Evolutionary conservation across 257 asterid species (phyloP).

Genomic region (Anisodus acutangulus): DNA sequence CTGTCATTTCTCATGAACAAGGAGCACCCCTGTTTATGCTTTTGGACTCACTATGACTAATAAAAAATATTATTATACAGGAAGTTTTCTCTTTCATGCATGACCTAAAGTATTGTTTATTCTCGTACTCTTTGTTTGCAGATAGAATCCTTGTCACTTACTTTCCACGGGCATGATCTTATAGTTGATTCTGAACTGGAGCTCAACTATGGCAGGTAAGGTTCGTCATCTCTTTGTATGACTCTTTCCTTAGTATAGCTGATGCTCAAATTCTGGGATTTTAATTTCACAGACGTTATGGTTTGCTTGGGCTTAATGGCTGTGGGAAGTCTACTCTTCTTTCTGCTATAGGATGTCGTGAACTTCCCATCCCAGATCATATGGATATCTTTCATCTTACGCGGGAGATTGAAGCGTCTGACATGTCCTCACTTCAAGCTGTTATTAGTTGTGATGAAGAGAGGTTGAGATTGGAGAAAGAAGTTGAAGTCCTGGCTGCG

Average conservation of each 20-base stretch:
- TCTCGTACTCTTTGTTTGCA: conserved; percentile 37
- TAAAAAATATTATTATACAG: not conserved
- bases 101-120: not conserved
- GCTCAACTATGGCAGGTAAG: conserved; percentile 92
- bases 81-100: not conserved
- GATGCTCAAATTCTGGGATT: conserved; percentile 20
- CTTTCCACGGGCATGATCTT: conserved; percentile 98
- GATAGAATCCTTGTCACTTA: conserved; percentile 96
- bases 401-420: conserved; percentile 97
- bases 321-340: conserved; percentile 99
- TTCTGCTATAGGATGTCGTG: conserved; percentile 83
- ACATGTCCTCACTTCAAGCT: conserved; percentile 93
- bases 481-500: conserved; percentile 76
- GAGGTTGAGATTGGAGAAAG: conserved; percentile 80
- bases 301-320: conserved; percentile 96
- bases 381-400: conserved; percentile 94
- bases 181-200: conserved; percentile 93
- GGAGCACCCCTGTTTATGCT: not conserved
- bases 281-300: conserved; percentile 73
- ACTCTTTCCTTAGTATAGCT: not conserved
- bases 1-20: not conserved
- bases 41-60: not conserved
- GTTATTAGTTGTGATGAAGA: conserved; percentile 96
- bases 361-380: conserved; percentile 96
- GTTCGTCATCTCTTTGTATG: conserved; percentile 9